These are phyloP conservation scores for Didymella glomerata DNA, from an alignment of 2,329 filamentous ascomycete genomes.

Conservation along the genomic window DNA sequence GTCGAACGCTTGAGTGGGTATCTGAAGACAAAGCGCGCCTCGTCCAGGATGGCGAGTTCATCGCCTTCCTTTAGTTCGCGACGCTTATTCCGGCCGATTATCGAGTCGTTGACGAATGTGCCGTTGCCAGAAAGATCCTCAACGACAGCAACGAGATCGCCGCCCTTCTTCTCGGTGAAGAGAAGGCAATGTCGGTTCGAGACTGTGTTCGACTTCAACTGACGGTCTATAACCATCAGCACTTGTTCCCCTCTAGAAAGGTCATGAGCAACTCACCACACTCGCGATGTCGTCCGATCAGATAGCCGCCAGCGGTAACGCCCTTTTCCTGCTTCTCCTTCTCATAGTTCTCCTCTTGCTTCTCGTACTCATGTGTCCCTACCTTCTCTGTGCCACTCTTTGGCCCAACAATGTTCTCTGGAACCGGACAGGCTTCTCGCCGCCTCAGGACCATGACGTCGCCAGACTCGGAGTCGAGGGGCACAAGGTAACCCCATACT, in stretches of 20 bases:
- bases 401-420: conserved; percentile 53
- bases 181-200: conserved; percentile 85
- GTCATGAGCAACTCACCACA: conserved; percentile 71
- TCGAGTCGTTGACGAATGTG: conserved; percentile 91
- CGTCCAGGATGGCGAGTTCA: conserved; percentile 85
- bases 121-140: conserved; percentile 97
- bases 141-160: conserved; percentile 73
- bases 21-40: conserved; percentile 88
- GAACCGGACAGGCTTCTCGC: conserved; percentile 72
- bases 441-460: conserved; percentile 77
- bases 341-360: conserved; percentile 70
- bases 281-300: conserved; percentile 92
- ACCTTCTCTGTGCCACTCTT: conserved; percentile 57
- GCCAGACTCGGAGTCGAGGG: conserved; percentile 75
- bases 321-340: conserved; percentile 60
- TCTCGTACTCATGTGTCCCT: conserved; percentile 62
- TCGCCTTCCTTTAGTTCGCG: conserved; percentile 89
- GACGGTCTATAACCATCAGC: conserved; percentile 66
- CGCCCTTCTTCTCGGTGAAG: conserved; percentile 68
- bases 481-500: conserved; percentile 95
- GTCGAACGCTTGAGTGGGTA: conserved; percentile 71
- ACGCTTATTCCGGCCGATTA: conserved; percentile 90
- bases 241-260: conserved; percentile 8
- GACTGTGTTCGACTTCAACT: conserved; percentile 77
- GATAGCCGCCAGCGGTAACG: conserved; percentile 79